Percentiles rank a stretch among this genome's conserved stretches.
Conservation (phyloP, 768 basidiomycete species). For the Termitomyces sp. region DNA sequence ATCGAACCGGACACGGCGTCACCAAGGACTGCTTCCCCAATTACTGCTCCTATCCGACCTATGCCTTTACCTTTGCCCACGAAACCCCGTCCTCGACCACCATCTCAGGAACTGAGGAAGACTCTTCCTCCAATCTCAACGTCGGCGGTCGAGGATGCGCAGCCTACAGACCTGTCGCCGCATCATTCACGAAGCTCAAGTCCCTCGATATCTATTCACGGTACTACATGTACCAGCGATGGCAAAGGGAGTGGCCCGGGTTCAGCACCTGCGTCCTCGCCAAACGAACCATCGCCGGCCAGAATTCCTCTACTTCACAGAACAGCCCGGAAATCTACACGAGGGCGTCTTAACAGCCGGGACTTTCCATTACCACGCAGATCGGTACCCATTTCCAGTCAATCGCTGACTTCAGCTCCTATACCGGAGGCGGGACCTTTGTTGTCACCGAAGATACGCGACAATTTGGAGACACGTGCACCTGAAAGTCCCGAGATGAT, state of each 20-base stretch:
- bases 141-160: background rate
- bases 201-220: background rate
- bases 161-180: background rate
- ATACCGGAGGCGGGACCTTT: background rate
- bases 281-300: background rate
- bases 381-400: background rate
- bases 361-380: background rate
- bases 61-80: constrained; percentile 11
- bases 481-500: background rate
- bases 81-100: constrained; percentile 8
- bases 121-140: background rate
- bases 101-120: background rate
- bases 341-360: background rate
- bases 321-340: constrained; percentile 9
- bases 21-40: background rate
- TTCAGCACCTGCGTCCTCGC: background rate
- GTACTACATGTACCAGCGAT: background rate
- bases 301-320: constrained; percentile 1
- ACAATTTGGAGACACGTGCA: background rate
- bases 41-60: background rate
- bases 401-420: background rate
- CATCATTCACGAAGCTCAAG: background rate
- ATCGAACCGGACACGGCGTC: background rate
- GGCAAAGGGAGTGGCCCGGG: background rate
- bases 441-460: background rate